Conservation (phyloP, 805 yeast species). For the Cyberlindnera galapagoensis region DNA sequence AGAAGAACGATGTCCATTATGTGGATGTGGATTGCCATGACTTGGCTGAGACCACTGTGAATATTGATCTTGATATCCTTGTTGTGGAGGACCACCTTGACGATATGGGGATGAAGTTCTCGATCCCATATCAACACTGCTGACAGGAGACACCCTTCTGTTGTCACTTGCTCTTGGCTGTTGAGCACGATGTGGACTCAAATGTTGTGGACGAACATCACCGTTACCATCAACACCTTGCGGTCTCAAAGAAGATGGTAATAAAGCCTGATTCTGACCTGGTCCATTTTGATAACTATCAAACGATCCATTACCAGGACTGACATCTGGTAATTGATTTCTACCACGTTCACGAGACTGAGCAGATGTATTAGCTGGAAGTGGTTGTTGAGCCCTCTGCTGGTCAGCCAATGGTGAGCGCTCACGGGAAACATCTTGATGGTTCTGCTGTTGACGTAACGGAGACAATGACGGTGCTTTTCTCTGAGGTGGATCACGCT, state of each 20-base stretch:
- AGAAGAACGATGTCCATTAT: background rate
- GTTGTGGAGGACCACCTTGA: conserved; percentile 4
- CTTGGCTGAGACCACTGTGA: conserved; percentile 2
- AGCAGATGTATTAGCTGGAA: no score
- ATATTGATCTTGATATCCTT: conserved; percentile 1
- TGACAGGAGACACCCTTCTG: conserved; percentile 6
- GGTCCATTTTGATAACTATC: no score
- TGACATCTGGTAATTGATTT: no score
- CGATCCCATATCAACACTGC: conserved; percentile 6
- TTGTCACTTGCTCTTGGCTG: background rate
- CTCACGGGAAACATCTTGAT: no score
- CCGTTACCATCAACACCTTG: background rate
- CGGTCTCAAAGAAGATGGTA: no score
- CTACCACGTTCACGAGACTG: no score
- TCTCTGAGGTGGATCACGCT: conserved; percentile 10
- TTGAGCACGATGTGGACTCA: conserved; percentile 1
- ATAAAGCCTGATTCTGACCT: no score
- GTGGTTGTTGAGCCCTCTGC: no score
- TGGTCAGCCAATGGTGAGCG: no score
- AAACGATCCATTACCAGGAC: no score
- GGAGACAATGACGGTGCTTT: conserved; percentile 10
- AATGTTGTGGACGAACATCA: background rate
- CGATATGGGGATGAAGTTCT: conserved; percentile 13
- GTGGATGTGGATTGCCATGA: conserved; percentile 4
- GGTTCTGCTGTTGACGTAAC: conserved; percentile 3